These are phyloP conservation scores for Chaetomium tenue DNA, from an alignment of 495 filamentous ascomycete species.

Conservation along the genomic window DNA sequence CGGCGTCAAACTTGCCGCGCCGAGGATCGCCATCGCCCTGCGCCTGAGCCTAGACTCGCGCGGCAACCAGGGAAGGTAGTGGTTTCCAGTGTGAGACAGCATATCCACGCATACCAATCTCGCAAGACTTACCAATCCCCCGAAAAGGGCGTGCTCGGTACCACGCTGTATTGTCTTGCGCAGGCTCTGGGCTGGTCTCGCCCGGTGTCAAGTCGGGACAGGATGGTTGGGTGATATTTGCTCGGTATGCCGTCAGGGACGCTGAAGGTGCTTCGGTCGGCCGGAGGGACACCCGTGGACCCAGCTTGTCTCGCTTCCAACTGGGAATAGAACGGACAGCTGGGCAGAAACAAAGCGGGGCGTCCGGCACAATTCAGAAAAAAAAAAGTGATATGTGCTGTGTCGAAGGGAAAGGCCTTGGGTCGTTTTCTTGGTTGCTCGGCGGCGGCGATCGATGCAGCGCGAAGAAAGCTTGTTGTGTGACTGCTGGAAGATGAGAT, in stretches of 20 bases:
- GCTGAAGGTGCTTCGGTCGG: background rate
- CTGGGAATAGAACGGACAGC: background rate
- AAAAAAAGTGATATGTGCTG: background rate
- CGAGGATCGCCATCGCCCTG: slow-evolving; percentile 1
- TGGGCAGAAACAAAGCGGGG: background rate
- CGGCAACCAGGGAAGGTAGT: slow-evolving; percentile 1
- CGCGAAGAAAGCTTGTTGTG: slow-evolving; percentile 11
- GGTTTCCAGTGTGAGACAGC: background rate
- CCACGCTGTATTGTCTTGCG: background rate
- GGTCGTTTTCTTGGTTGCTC: slow-evolving; percentile 1
- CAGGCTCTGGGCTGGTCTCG: background rate
- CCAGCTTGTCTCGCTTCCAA: background rate
- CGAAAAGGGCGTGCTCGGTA: background rate
- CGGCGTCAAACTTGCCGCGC: background rate
- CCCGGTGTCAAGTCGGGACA: background rate
- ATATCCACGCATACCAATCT: background rate
- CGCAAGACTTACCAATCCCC: background rate
- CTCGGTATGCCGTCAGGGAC: slow-evolving; percentile 2
- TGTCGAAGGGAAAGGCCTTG: background rate
- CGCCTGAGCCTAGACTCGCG: background rate
- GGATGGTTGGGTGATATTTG: background rate
- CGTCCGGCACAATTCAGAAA: background rate
- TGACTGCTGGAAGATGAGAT: background rate
- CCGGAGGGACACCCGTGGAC: background rate
- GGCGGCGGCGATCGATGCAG: slow-evolving; percentile 6